These are phyloP conservation scores for Wickerhamiella azymoides DNA, from an alignment of 805 yeast genomes.

Conservation along the genomic window DNA sequence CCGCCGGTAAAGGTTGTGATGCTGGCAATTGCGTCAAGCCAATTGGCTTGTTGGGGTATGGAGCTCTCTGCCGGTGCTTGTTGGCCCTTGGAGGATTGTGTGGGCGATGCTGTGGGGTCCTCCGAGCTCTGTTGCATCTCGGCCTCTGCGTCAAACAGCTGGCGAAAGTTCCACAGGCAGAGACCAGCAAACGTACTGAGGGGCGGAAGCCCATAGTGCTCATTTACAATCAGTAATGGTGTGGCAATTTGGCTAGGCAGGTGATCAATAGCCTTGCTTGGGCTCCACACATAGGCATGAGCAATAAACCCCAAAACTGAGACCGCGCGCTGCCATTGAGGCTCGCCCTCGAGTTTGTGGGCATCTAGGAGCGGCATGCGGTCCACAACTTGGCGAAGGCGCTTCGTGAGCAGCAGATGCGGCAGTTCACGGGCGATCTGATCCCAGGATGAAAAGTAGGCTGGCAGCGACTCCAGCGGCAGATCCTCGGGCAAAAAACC, in stretches of 20 bases:
- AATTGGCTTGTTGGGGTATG: constrained; percentile 5
- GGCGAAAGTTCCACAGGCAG: constrained; percentile 78
- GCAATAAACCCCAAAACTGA: constrained; percentile 63
- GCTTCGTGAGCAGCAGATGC: constrained; percentile 51
- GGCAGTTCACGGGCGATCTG: constrained; percentile 50
- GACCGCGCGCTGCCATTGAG: constrained; percentile 66
- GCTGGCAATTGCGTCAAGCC: constrained; percentile 38
- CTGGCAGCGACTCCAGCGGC: constrained; percentile 50
- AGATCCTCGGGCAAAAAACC: constrained; percentile 67
- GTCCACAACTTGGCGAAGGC: constrained; percentile 52
- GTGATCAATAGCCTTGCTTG: constrained; percentile 35
- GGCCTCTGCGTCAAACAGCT: constrained; percentile 26
- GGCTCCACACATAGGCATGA: constrained; percentile 87
- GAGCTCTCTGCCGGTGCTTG: not conserved
- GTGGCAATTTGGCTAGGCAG: constrained; percentile 56
- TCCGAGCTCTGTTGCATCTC: not conserved
- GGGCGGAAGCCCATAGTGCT: constrained; percentile 62
- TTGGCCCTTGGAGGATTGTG: not conserved
- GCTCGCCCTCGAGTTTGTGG: constrained; percentile 30
- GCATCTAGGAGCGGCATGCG: constrained; percentile 43
- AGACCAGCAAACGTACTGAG: constrained; percentile 78
- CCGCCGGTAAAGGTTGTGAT: constrained; percentile 80
- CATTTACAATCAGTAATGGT: constrained; percentile 52
- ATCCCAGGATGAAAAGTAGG: constrained; percentile 73
- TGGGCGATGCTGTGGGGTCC: not conserved